These are phyloP conservation scores for Xylaria sp. DNA, from an alignment of 2,329 filamentous ascomycete species.

Conservation along the genomic window DNA sequence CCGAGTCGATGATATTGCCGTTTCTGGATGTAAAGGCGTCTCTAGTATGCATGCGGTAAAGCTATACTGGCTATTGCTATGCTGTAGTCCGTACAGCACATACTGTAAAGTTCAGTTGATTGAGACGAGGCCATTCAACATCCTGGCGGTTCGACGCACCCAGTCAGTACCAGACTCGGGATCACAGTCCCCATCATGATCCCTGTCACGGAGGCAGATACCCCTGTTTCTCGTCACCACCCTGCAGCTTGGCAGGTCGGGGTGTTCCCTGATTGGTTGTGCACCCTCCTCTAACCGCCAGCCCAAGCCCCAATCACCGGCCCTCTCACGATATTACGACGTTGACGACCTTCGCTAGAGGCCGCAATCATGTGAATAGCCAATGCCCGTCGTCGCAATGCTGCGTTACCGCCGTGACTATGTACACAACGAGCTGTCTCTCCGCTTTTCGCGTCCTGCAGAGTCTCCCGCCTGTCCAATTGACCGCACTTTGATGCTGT, in stretches of 20 bases:
- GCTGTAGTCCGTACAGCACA: background rate
- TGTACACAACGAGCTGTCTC: constrained; percentile 33
- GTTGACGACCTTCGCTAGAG: constrained; percentile 37
- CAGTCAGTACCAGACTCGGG: background rate
- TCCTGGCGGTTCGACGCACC: constrained; percentile 6
- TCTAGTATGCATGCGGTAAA: no score
- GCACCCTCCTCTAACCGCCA: constrained; percentile 47
- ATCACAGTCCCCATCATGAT: background rate
- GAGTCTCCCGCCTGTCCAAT: constrained; percentile 40
- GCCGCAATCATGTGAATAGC: constrained; percentile 39
- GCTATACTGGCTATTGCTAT: background rate
- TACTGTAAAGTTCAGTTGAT: background rate
- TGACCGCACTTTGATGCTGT: constrained; percentile 32
- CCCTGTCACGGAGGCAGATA: constrained; percentile 36
- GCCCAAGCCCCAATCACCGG: constrained; percentile 45
- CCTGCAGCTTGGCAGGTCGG: constrained; percentile 27
- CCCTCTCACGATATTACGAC: constrained; percentile 39
- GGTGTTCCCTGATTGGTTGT: constrained; percentile 44
- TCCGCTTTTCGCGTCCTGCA: constrained; percentile 30
- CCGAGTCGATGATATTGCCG: background rate
- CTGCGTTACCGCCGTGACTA: constrained; percentile 42
- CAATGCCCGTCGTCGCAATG: constrained; percentile 42
- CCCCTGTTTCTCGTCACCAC: constrained; percentile 32
- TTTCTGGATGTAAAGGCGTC: background rate
- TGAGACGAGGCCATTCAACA: constrained; percentile 4